Base-by-base conservation (phyloP, 768 basidiomycete species). In the Trametes gibbosa region DNA sequence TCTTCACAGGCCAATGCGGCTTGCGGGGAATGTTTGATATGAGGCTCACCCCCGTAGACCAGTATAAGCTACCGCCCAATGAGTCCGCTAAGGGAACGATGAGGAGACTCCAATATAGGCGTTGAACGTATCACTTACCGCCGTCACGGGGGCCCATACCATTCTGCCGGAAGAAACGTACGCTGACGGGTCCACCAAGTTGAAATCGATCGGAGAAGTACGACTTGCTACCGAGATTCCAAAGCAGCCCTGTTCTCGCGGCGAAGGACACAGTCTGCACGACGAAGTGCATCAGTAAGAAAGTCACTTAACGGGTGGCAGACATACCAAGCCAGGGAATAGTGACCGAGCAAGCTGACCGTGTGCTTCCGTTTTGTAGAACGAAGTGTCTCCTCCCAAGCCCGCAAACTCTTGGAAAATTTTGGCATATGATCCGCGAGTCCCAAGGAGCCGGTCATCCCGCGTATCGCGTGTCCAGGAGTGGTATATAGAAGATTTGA, bases 181-280 rank as follows among this genome's bases (percentile, higher is more conserved):
- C 79, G 53, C 85, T 92, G 7, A 87, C 83, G 0, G 97, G 95
- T 0, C 97, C 97, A 24, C 97, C 97, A 0, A 98, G 80, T 63
- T 96, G 95, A 71, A 94, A 94, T 5, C 94, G 84, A 73, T 99
- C 97, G 1, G 85, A 80, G 66, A 92, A 89, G 23, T 85, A 79
- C 7, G 82, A 79, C 13, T 77, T 72, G 12, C 77, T 73, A 12
- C 76, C 74, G 7, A 96, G 70, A 47, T 86, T 82, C 68, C 83
- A 83, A 12, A 98, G 74, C 24, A 91, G 58, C 2, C 95, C 95
- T 0, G 84, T 76, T 9, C 87, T 79, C 1, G 85, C 84, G 3
- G 89, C 82, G 14, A 96, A 74, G 0, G 94, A 93, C 40, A 90
- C 62, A 2, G 86, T 82, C 95, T 95, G 19, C 19, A 32, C 5